Conservation (phyloP, 164 flowering plant genomes). For the Sextonia rubra region DNA sequence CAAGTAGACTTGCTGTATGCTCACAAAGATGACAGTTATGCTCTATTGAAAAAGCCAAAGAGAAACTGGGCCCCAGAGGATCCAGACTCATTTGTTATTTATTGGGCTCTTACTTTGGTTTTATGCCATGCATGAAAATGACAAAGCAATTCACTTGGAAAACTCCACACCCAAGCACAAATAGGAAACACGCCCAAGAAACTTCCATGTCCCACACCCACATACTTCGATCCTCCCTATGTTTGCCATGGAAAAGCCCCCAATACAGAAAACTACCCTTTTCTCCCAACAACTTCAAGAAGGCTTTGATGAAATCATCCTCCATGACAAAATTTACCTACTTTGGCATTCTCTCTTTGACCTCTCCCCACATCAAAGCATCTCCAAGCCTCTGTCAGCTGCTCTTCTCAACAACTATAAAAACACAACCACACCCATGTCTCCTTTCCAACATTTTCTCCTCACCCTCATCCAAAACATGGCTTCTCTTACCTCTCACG, state of each 20-base stretch:
- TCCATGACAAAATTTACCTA: neutral
- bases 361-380: neutral
- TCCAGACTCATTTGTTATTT: no score
- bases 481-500: conserved; percentile 9
- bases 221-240: neutral
- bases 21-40: no score
- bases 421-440: neutral
- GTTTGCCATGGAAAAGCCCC: neutral
- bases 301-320: conserved; percentile 2
- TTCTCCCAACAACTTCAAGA: neutral
- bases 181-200: neutral
- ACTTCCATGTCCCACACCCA: neutral
- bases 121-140: neutral
- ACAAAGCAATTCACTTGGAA: neutral
- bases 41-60: no score
- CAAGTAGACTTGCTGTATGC: no score
- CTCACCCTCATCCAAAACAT: neutral
- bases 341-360: neutral
- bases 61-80: no score
- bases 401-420: neutral
- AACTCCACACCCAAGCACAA: conserved; percentile 1
- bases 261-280: neutral
- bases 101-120: neutral
- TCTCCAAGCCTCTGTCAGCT: neutral
- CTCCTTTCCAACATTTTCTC: neutral